Conservation (phyloP, 352 stramenopile species). For the Phytophthora pinifolia region DNA sequence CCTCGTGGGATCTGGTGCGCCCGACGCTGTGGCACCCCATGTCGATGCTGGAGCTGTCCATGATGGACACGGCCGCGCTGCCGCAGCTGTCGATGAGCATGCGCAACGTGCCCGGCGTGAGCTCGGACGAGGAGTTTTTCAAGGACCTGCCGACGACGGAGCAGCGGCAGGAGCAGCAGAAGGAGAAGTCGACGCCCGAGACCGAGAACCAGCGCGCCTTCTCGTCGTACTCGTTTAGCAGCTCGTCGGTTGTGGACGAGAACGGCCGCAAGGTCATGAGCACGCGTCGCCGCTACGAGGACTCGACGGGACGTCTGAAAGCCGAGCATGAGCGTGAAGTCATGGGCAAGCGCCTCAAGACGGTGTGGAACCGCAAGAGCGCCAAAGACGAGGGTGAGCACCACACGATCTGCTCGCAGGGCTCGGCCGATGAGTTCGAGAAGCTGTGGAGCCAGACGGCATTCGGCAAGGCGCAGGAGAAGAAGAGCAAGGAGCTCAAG, state of each 20-base stretch:
- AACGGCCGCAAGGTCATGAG: slow-evolving; percentile 62
- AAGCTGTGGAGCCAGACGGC: slow-evolving; percentile 69
- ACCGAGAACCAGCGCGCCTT: slow-evolving; percentile 44
- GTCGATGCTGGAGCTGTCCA: slow-evolving; percentile 78
- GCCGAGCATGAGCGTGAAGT: slow-evolving; percentile 81
- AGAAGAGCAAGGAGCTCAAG: slow-evolving; percentile 61
- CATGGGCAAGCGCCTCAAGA: slow-evolving; percentile 58
- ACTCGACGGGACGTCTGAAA: slow-evolving; percentile 80
- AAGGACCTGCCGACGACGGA: slow-evolving; percentile 57
- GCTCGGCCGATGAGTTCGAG: slow-evolving; percentile 68
- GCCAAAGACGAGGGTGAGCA: slow-evolving; percentile 69
- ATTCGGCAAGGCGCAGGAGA: slow-evolving; percentile 66
- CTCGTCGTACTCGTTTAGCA: slow-evolving; percentile 80
- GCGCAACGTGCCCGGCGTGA: slow-evolving; percentile 37
- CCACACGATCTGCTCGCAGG: slow-evolving; percentile 57
- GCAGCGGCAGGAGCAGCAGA: slow-evolving; percentile 28
- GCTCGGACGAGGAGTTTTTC: slow-evolving; percentile 81
- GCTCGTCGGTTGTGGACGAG: slow-evolving; percentile 71
- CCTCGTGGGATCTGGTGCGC: slow-evolving; percentile 77
- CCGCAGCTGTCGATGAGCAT: slow-evolving; percentile 42
- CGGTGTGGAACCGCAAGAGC: slow-evolving; percentile 71
- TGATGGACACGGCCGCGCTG: slow-evolving; percentile 70
- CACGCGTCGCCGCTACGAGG: slow-evolving; percentile 80
- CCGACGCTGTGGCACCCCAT: slow-evolving; percentile 79
- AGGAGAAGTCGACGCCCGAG: slow-evolving; percentile 31